Evolutionary conservation across 805 yeast species (phyloP).

Genomic region (Starmera pachycereana): DNA sequence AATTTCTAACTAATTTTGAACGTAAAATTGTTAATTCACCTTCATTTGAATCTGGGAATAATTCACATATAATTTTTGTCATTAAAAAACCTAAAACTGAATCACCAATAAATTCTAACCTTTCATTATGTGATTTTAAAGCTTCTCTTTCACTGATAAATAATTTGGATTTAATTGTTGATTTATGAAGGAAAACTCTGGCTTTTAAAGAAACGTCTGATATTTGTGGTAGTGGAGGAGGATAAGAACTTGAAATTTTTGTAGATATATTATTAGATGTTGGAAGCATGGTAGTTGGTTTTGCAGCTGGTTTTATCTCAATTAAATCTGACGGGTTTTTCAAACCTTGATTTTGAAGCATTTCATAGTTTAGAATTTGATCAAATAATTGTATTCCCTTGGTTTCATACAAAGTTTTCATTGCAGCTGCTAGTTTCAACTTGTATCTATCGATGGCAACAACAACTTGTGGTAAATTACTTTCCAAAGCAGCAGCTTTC

Average conservation of each 20-base stretch:
- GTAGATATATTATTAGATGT: no score
- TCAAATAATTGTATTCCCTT: constrained; percentile 46
- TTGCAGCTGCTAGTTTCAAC: constrained; percentile 46
- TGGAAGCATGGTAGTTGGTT: no score
- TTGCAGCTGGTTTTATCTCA: neutral
- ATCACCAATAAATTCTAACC: constrained; percentile 88
- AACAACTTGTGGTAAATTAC: constrained; percentile 29
- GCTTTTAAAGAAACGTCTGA: constrained; percentile 45
- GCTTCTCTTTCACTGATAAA: constrained; percentile 48
- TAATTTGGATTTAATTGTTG: constrained; percentile 49
- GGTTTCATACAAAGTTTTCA: constrained; percentile 41
- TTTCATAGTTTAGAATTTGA: constrained; percentile 35
- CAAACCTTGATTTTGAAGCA: neutral
- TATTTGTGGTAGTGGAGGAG: constrained; percentile 67
- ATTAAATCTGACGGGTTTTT: neutral
- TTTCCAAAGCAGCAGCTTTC: constrained; percentile 23
- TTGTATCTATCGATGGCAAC: constrained; percentile 44
- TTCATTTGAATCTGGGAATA: constrained; percentile 65
- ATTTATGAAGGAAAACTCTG: constrained; percentile 75
- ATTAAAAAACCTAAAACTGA: constrained; percentile 67
- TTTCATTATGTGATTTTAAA: constrained; percentile 64
- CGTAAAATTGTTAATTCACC: constrained; percentile 72
- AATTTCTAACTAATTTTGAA: constrained; percentile 62
- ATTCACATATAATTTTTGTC: constrained; percentile 53
- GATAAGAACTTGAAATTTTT: neutral